Evolutionary conservation across 2,329 filamentous ascomycete species (phyloP).

Genomic region (Stemphylium vesicarium): DNA sequence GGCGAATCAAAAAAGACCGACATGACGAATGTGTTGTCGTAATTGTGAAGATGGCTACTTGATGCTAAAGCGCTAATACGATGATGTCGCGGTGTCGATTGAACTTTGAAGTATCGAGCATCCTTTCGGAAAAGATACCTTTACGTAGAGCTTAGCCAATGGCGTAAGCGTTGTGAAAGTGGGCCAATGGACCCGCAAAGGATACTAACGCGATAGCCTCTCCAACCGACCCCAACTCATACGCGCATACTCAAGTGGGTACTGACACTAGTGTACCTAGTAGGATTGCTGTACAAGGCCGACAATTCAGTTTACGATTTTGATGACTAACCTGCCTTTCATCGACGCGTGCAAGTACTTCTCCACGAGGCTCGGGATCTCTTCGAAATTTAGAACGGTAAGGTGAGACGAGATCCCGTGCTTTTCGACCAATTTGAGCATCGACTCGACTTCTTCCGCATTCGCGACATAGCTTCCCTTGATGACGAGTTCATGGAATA

Average conservation of each 20-base stretch:
- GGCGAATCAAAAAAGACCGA: conserved; percentile 41
- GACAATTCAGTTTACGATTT: conserved; percentile 13
- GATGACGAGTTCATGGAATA: conserved; percentile 33
- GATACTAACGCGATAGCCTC: conserved; percentile 14
- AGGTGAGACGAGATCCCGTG: conserved; percentile 29
- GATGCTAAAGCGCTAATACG: neutral
- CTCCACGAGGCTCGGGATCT: conserved; percentile 29
- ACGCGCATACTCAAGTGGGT: conserved; percentile 1
- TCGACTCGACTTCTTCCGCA: conserved; percentile 30
- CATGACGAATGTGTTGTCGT: conserved; percentile 17
- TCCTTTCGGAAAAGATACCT: neutral
- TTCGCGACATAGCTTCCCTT: conserved; percentile 35
- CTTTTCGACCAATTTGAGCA: conserved; percentile 32
- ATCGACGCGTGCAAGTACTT: conserved; percentile 26
- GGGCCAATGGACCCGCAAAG: conserved; percentile 1
- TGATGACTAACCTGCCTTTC: conserved; percentile 34
- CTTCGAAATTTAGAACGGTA: conserved; percentile 25
- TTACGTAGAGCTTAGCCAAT: conserved; percentile 23
- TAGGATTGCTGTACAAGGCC: neutral
- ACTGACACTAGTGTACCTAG: neutral
- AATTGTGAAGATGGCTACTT: neutral
- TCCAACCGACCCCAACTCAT: conserved; percentile 32
- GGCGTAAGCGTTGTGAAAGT: neutral
- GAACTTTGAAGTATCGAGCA: neutral
- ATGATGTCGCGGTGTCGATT: neutral